phyloP scores from a whole-genome alignment of 768 basidiomycete species.

The Boletus sp. region DNA sequence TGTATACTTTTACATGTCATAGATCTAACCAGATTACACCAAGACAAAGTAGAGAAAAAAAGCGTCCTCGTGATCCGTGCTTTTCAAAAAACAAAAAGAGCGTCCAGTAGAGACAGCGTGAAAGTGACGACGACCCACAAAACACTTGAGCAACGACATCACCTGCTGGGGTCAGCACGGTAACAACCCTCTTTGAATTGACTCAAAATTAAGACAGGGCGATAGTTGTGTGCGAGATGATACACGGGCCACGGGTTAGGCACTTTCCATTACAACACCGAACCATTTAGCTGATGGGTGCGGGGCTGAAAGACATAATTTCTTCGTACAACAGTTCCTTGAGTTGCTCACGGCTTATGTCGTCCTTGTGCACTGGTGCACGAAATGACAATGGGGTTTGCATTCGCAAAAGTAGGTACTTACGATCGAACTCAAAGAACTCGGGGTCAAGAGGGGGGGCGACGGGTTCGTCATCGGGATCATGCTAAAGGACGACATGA shows the following conservation, averaged over 20 bases:
- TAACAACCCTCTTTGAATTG: background rate
- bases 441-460: conserved; percentile 93
- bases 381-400: background rate
- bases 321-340: conserved; percentile 94
- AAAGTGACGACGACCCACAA: background rate
- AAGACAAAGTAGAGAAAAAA: background rate
- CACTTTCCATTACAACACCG: background rate
- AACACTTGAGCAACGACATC: background rate
- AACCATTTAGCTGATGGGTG: conserved; percentile 42
- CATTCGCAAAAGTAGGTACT: conserved; percentile 29
- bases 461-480: conserved; percentile 94
- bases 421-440: conserved; percentile 97
- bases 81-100: background rate
- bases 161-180: background rate
- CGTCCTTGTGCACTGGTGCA: conserved; percentile 82
- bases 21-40: conserved; percentile 13
- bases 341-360: conserved; percentile 91
- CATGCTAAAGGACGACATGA: conserved; percentile 53
- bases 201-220: background rate
- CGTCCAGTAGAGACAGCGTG: conserved; percentile 1
- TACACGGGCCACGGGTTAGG: background rate
- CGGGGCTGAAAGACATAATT: conserved; percentile 85
- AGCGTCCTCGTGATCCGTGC: background rate
- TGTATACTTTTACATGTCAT: conserved; percentile 5
- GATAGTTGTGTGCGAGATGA: background rate